Evolutionary conservation across 306 rosid species (phyloP).

Genomic region (Myrica gale): DNA sequence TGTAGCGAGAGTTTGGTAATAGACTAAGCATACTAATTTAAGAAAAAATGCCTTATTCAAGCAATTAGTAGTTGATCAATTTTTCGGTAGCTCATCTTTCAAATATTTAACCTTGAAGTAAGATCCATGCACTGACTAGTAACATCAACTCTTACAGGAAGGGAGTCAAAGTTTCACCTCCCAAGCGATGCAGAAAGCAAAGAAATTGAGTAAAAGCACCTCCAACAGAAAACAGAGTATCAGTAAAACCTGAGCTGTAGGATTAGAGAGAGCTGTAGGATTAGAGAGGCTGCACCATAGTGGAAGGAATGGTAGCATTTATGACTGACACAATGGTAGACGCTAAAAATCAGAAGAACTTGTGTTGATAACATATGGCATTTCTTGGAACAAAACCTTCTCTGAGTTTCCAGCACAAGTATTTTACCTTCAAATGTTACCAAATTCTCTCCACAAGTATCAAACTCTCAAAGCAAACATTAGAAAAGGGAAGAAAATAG

Average conservation of each 20-base stretch:
- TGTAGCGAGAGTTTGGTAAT: background rate
- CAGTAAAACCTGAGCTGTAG: background rate
- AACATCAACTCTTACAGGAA: background rate
- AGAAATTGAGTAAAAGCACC: background rate
- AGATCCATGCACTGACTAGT: background rate
- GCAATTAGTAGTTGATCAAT: background rate
- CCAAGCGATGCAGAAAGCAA: background rate
- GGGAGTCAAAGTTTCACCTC: background rate
- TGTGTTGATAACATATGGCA: background rate
- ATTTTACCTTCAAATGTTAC: background rate
- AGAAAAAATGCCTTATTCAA: background rate
- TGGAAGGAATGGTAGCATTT: background rate
- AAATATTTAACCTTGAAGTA: background rate
- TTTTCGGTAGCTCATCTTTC: background rate
- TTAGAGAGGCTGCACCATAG: background rate
- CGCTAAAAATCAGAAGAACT: background rate
- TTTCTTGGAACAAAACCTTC: background rate
- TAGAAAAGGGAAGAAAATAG: background rate
- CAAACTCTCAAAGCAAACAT: background rate
- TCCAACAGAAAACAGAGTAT: conserved; percentile 1
- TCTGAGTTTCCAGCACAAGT: background rate
- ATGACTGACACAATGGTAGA: background rate
- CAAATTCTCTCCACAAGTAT: background rate
- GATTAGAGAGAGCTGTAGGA: too few species aligned
- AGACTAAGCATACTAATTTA: background rate